A percentile compares a stretch with the other conserved stretches of the same genome.
Evolutionary conservation across 2,329 filamentous ascomycete species (phyloP).

Genomic region (Colletotrichum falcatum): DNA sequence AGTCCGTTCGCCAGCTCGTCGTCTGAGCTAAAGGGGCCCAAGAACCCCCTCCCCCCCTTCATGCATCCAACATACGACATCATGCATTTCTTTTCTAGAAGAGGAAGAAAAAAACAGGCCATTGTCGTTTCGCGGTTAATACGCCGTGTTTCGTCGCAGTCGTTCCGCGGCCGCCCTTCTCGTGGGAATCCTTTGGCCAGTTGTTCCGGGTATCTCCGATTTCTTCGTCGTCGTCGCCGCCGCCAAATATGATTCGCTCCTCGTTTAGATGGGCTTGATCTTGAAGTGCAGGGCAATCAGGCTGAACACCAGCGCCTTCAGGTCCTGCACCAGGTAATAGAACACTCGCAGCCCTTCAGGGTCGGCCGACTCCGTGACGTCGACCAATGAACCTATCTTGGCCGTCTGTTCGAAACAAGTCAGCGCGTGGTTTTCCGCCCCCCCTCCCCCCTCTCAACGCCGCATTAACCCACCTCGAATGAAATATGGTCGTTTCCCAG

Average conservation of each 20-base stretch:
- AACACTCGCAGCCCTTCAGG: slow-evolving; percentile 97
- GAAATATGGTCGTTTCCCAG: slow-evolving; percentile 96
- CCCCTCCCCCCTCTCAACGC: background rate
- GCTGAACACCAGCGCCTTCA: slow-evolving; percentile 97
- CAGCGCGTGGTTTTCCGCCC: slow-evolving; percentile 28
- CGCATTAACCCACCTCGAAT: slow-evolving; percentile 79
- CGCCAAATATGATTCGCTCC: background rate
- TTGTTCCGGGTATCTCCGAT: slow-evolving; percentile 45
- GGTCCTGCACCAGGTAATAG: slow-evolving; percentile 97
- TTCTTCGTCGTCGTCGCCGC: slow-evolving; percentile 26
- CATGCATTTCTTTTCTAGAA: slow-evolving; percentile 32
- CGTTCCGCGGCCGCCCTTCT: slow-evolving; percentile 18
- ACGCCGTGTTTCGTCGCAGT: slow-evolving; percentile 30
- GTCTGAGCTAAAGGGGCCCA: slow-evolving; percentile 38
- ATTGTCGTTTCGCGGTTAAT: slow-evolving; percentile 21
- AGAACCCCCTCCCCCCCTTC: slow-evolving; percentile 25
- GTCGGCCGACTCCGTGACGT: slow-evolving; percentile 95
- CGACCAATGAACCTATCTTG: slow-evolving; percentile 96
- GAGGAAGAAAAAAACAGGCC: background rate
- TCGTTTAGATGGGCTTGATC: slow-evolving; percentile 78
- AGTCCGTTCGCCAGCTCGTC: slow-evolving; percentile 33
- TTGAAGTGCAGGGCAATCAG: slow-evolving; percentile 98
- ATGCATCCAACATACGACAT: slow-evolving; percentile 28
- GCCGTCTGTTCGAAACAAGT: slow-evolving; percentile 75
- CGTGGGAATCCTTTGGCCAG: slow-evolving; percentile 8